A percentile compares a stretch with the other conserved stretches of the same genome.
These are phyloP conservation scores for Aspergillus mulundensis DNA, from an alignment of 495 filamentous ascomycete genomes.

Conservation along the genomic window DNA sequence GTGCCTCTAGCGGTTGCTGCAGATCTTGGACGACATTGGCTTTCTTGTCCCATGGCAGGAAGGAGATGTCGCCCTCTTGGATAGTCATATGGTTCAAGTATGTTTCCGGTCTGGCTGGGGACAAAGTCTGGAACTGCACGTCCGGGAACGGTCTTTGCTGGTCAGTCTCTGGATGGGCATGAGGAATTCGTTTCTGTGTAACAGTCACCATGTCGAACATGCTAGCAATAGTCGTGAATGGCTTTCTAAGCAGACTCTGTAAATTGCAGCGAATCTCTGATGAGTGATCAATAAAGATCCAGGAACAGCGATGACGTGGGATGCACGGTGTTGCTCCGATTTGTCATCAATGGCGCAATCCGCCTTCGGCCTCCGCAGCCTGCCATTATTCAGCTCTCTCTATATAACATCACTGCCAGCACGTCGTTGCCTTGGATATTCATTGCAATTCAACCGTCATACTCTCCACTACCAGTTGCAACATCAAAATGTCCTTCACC, in stretches of 20 bases:
- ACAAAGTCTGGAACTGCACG: too few relatives aligned
- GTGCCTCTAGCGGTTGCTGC: too few relatives aligned
- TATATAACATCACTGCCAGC: neutral
- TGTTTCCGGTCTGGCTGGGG: too few relatives aligned
- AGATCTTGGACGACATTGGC: too few relatives aligned
- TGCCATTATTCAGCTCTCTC: neutral
- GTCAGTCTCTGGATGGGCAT: too few relatives aligned
- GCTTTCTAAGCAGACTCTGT: neutral
- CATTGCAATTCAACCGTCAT: neutral
- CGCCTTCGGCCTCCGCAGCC: neutral
- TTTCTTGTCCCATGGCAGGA: too few relatives aligned
- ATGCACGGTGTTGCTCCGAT: too few relatives aligned
- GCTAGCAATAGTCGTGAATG: neutral
- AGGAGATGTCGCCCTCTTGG: too few relatives aligned
- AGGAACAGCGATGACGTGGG: neutral
- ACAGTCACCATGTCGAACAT: neutral
- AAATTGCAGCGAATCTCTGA: neutral
- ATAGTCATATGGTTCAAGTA: too few relatives aligned
- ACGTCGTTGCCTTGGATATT: neutral
- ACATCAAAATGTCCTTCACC: neutral
- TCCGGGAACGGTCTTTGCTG: too few relatives aligned
- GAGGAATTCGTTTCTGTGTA: too few relatives aligned
- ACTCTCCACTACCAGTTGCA: neutral
- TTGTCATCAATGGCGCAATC: neutral
- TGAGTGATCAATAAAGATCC: neutral